These are phyloP conservation scores for Geotrichum armillariae DNA, from an alignment of 1,139 yeast species.

Conservation along the genomic window DNA sequence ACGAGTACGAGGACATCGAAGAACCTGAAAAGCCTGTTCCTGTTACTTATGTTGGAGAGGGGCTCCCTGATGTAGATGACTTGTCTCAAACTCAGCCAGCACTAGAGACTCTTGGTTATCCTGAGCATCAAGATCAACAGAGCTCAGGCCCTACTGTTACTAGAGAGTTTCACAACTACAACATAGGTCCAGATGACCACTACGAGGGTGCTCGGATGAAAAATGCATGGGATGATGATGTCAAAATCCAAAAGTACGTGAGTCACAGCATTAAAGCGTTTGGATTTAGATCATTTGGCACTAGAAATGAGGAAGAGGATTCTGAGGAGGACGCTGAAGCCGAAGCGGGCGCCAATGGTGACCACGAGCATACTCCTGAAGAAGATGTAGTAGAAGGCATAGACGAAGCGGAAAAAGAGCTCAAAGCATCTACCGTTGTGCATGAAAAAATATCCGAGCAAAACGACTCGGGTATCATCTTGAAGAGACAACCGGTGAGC, in stretches of 20 bases:
- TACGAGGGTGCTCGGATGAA: slow-evolving; percentile 5
- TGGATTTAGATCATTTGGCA: slow-evolving; percentile 1
- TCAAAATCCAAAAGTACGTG: slow-evolving; percentile 23
- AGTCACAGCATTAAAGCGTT: background rate
- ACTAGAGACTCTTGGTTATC: background rate
- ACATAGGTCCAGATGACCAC: slow-evolving; percentile 5
- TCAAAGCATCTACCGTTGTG: slow-evolving; percentile 14
- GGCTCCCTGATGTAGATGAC: slow-evolving; percentile 14
- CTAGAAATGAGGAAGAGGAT: slow-evolving; percentile 10
- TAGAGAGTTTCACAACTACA: slow-evolving; percentile 21
- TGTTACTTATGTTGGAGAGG: slow-evolving; percentile 20
- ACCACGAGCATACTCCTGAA: slow-evolving; percentile 5
- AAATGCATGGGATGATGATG: slow-evolving; percentile 28
- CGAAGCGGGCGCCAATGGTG: slow-evolving; percentile 3
- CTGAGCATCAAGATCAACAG: background rate
- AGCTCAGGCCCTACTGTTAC: slow-evolving; percentile 3
- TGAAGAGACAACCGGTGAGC: slow-evolving; percentile 7
- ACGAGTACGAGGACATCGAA: slow-evolving; percentile 10
- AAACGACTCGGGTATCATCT: slow-evolving; percentile 17
- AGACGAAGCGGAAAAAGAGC: slow-evolving; percentile 20
- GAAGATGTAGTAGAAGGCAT: slow-evolving; percentile 20
- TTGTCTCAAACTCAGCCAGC: slow-evolving; percentile 7
- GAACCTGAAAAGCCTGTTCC: slow-evolving; percentile 10
- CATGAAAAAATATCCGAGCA: slow-evolving; percentile 16
- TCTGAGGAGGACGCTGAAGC: slow-evolving; percentile 3